A percentile compares a stretch with the other conserved stretches of the same genome.
These are phyloP conservation scores for Kodamaea sp. DNA, from an alignment of 1,139 yeast species.

Conservation along the genomic window DNA sequence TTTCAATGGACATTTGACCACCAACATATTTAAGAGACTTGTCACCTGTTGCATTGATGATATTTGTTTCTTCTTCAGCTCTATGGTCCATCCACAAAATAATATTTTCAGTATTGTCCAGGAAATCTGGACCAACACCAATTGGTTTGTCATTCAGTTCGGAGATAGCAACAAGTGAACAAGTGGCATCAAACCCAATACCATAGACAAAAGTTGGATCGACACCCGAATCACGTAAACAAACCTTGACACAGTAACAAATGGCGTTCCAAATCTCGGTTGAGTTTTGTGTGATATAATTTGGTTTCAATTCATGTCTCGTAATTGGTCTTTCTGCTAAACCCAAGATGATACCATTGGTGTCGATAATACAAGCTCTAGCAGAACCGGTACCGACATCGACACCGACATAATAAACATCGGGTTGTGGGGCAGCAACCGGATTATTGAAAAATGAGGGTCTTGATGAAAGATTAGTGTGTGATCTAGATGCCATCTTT, in stretches of 20 bases:
- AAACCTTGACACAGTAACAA: conserved; percentile 73
- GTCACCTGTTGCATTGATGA: conserved; percentile 77
- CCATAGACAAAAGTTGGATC: conserved; percentile 69
- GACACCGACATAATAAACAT: conserved; percentile 77
- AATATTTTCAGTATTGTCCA: conserved; percentile 69
- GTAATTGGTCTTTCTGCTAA: conserved; percentile 76
- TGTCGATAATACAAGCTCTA: conserved; percentile 86
- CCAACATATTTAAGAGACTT: conserved; percentile 87
- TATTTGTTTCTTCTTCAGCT: conserved; percentile 80
- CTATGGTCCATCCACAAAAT: conserved; percentile 98
- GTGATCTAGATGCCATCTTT: conserved; percentile 21
- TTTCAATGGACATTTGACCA: conserved; percentile 95
- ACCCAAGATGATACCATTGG: conserved; percentile 76
- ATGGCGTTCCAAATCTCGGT: conserved; percentile 92
- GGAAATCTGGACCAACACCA: conserved; percentile 90
- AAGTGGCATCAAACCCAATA: conserved; percentile 95
- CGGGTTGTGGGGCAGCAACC: conserved; percentile 43
- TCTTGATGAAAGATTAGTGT: conserved; percentile 39
- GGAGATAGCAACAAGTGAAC: conserved; percentile 81
- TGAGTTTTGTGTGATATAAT: conserved; percentile 77
- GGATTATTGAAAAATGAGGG: conserved; percentile 39
- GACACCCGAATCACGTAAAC: conserved; percentile 70
- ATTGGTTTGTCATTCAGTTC: conserved; percentile 67
- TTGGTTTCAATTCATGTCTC: conserved; percentile 69
- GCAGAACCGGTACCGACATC: conserved; percentile 99